Conservation (phyloP, 192 early-diverging fungal genomes). For the Coemansia nantahalensis region DNA sequence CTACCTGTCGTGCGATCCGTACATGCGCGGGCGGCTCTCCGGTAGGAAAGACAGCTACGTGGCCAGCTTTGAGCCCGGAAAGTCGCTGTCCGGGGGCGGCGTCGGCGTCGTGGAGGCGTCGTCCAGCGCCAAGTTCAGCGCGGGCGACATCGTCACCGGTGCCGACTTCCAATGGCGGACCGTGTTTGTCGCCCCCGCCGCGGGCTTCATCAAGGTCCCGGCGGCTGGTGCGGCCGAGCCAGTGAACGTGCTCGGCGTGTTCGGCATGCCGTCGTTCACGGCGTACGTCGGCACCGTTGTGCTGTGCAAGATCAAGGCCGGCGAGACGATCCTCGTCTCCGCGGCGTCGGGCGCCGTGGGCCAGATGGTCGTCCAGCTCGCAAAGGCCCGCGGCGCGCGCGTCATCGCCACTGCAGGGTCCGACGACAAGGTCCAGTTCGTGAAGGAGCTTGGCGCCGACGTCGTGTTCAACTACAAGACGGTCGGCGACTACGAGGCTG, state of each 20-base stretch:
- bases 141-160: slow-evolving; percentile 66
- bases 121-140: slow-evolving; percentile 54
- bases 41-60: slow-evolving; percentile 57
- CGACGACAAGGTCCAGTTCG: slow-evolving; percentile 77
- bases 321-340: slow-evolving; percentile 81
- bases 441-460: slow-evolving; percentile 72
- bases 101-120: slow-evolving; percentile 68
- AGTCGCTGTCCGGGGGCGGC: slow-evolving; percentile 30
- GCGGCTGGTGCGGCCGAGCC: slow-evolving; percentile 6
- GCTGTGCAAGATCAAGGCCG: slow-evolving; percentile 69
- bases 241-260: slow-evolving; percentile 45
- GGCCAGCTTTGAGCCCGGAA: slow-evolving; percentile 53
- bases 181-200: slow-evolving; percentile 50
- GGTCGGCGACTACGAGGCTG: slow-evolving; percentile 38
- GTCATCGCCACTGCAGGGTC: slow-evolving; percentile 83
- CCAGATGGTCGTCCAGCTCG: slow-evolving; percentile 79
- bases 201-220: slow-evolving; percentile 12
- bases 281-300: slow-evolving; percentile 66
- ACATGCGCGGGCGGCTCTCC: slow-evolving; percentile 59
- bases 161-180: slow-evolving; percentile 57
- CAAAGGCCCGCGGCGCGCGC: slow-evolving; percentile 67
- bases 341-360: slow-evolving; percentile 83
- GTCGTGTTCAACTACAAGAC: slow-evolving; percentile 94
- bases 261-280: slow-evolving; percentile 82
- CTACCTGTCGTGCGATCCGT: slow-evolving; percentile 73